Evolutionary conservation across 1,284 basidiomycete species (phyloP).

Genomic region (Xanthoconium separans): DNA sequence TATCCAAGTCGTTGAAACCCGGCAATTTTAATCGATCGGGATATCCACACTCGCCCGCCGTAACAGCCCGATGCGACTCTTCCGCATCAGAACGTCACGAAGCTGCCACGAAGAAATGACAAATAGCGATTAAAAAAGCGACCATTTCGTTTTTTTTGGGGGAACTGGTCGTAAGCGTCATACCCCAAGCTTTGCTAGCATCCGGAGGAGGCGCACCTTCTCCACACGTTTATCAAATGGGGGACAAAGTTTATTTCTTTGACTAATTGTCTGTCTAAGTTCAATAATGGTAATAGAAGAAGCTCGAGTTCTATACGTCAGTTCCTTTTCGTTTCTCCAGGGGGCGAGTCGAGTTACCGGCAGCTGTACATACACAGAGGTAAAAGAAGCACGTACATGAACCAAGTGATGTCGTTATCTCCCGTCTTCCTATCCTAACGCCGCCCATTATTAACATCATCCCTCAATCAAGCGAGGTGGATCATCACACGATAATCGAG

Average conservation of each 20-base stretch:
- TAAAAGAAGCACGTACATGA: constrained; percentile 1
- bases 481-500: constrained; percentile 22
- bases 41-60: neutral
- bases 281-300: too few relatives aligned
- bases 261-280: too few relatives aligned
- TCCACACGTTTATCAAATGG: constrained; percentile 9
- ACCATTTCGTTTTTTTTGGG: constrained; percentile 1
- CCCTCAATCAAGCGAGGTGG: constrained; percentile 26
- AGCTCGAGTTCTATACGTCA: neutral
- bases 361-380: neutral
- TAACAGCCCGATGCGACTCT: constrained; percentile 9
- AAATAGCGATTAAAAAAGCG: constrained; percentile 3
- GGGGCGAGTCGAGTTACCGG: neutral
- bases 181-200: neutral
- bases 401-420: constrained; percentile 25
- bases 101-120: constrained; percentile 8
- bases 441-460: constrained; percentile 15
- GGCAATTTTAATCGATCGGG: neutral
- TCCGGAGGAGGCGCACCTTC: constrained; percentile 9
- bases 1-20: neutral
- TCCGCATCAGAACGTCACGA: constrained; percentile 20
- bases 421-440: constrained; percentile 16
- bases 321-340: neutral
- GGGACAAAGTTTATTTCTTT: neutral
- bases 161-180: constrained; percentile 1